A percentile compares a stretch with the other conserved stretches of the same genome.
Conservation (phyloP, 2,329 filamentous ascomycete species). For the Sclerotiophoma versabilis region DNA sequence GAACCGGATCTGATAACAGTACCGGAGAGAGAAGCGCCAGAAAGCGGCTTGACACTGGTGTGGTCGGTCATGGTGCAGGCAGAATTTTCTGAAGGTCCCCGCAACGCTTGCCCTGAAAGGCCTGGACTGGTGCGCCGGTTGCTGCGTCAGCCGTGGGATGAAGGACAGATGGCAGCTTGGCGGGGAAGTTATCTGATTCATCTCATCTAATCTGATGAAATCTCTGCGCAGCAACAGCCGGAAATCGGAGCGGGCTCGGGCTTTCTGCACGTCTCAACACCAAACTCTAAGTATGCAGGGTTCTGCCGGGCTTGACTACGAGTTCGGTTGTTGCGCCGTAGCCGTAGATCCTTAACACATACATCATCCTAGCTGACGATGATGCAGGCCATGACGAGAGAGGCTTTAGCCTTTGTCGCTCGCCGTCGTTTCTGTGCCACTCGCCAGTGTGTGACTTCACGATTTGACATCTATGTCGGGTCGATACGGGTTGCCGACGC, state of each 20-base stretch:
- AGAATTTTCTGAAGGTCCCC: slow-evolving; percentile 39
- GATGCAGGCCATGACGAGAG: slow-evolving; percentile 34
- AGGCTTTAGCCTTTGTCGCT: slow-evolving; percentile 23
- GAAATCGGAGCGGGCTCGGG: slow-evolving; percentile 32
- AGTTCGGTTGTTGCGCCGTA: slow-evolving; percentile 28
- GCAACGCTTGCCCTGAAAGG: slow-evolving; percentile 31
- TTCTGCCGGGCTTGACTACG: slow-evolving; percentile 28
- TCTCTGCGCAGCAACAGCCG: slow-evolving; percentile 13
- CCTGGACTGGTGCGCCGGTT: slow-evolving; percentile 12
- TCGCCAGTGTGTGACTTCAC: slow-evolving; percentile 6
- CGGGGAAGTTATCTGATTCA: slow-evolving; percentile 18
- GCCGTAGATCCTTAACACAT: slow-evolving; percentile 25
- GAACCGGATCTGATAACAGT: slow-evolving; percentile 42
- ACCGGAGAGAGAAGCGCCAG: slow-evolving; percentile 18
- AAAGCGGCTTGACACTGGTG: slow-evolving; percentile 19
- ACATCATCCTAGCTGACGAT: slow-evolving; percentile 19
- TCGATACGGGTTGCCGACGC: not conserved
- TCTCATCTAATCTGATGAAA: slow-evolving; percentile 42
- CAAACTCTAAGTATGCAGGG: slow-evolving; percentile 27
- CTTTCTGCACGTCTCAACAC: slow-evolving; percentile 16
- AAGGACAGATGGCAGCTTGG: slow-evolving; percentile 24
- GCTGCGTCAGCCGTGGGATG: slow-evolving; percentile 30
- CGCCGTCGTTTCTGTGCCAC: not conserved
- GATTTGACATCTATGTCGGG: slow-evolving; percentile 8
- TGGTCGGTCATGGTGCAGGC: slow-evolving; percentile 33